phyloP scores from a whole-genome alignment of 2,329 filamentous ascomycete species.

The Colletotrichum caudatum region DNA sequence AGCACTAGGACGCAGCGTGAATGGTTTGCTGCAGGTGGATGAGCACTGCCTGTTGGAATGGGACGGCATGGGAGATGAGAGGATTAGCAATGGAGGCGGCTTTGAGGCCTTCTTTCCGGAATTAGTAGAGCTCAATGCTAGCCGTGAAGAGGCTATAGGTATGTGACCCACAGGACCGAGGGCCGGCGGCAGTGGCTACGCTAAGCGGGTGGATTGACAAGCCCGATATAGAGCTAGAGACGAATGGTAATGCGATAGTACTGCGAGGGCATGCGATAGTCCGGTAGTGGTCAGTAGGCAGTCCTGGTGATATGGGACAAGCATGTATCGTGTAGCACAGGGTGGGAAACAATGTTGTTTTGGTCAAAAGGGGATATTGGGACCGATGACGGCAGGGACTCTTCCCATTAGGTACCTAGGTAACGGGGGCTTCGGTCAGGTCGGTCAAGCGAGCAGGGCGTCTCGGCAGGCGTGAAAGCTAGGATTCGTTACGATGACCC shows the following conservation, averaged over 20 bases:
- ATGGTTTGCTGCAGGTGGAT: conserved; percentile 17
- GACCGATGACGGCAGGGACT: background rate
- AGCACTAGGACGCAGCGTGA: background rate
- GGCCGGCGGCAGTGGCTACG: background rate
- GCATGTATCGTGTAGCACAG: conserved; percentile 6
- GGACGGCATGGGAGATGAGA: background rate
- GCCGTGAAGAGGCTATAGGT: background rate
- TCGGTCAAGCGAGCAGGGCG: background rate
- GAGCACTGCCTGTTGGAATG: background rate
- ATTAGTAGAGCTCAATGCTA: background rate
- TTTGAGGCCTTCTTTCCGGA: background rate
- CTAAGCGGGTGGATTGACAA: background rate
- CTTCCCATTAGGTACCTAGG: background rate
- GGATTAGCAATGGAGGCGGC: background rate
- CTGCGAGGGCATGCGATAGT: background rate
- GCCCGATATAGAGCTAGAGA: background rate
- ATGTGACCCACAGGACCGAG: background rate
- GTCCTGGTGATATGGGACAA: background rate
- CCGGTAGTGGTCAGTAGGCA: background rate
- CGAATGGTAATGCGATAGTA: background rate
- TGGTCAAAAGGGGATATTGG: background rate
- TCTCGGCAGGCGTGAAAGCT: background rate
- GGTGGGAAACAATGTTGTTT: background rate
- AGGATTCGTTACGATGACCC: no score
- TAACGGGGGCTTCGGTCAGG: no score